Percentiles rank a stretch among this genome's conserved stretches.
Conservation (phyloP, 805 yeast species). For the Myxozyma neglecta region DNA sequence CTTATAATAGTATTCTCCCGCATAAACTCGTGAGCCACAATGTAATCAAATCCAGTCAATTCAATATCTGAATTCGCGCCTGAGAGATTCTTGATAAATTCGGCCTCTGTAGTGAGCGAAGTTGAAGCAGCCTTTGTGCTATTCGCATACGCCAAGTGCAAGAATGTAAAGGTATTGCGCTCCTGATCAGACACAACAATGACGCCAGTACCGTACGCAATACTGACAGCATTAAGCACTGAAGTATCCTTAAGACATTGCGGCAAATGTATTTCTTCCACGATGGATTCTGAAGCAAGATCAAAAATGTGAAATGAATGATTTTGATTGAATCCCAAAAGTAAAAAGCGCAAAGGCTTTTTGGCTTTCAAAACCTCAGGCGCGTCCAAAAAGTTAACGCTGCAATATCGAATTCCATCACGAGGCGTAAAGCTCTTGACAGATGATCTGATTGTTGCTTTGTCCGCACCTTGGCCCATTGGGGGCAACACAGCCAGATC, state of each 20-base stretch:
- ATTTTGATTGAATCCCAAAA: constrained; percentile 27
- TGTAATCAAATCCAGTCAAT: constrained; percentile 18
- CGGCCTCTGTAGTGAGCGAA: constrained; percentile 13
- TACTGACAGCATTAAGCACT: constrained; percentile 1
- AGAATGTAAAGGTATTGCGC: constrained; percentile 18
- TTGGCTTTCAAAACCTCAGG: constrained; percentile 14
- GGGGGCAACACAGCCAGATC: constrained; percentile 21
- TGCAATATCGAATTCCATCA: constrained; percentile 17
- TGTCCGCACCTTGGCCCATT: constrained; percentile 20
- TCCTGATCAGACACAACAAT: constrained; percentile 25
- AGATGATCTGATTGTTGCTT: constrained; percentile 16
- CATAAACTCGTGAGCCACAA: constrained; percentile 7
- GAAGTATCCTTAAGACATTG: background rate
- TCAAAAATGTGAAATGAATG: constrained; percentile 29
- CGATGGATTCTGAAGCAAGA: constrained; percentile 11
- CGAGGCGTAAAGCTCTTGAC: constrained; percentile 16
- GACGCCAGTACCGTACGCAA: constrained; percentile 15
- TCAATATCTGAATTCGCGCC: background rate
- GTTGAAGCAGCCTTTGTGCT: background rate
- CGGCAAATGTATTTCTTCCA: constrained; percentile 25
- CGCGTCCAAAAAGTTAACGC: constrained; percentile 23
- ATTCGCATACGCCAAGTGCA: constrained; percentile 20
- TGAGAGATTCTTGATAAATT: background rate
- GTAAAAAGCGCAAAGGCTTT: constrained; percentile 24
- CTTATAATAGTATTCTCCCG: constrained; percentile 12